These are phyloP conservation scores for Phytophthora tentaculata DNA, from an alignment of 352 stramenopile genomes.

Conservation along the genomic window DNA sequence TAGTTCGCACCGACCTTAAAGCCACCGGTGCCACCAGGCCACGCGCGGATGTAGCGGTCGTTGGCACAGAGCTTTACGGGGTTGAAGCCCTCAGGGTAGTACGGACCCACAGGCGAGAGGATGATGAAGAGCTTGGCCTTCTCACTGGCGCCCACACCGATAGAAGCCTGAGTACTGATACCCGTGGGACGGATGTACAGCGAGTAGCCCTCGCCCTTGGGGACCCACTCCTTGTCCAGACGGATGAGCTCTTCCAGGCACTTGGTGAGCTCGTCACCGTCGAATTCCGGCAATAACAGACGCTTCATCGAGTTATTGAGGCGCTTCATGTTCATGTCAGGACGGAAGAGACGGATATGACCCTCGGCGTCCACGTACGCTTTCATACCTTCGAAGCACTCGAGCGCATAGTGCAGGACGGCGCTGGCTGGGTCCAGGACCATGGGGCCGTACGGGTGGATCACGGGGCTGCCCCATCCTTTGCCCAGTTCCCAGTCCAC, in stretches of 20 bases:
- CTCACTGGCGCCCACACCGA: constrained; percentile 90
- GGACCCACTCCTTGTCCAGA: constrained; percentile 94
- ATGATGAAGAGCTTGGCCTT: constrained; percentile 96
- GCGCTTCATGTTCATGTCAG: constrained; percentile 97
- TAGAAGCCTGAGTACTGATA: constrained; percentile 92
- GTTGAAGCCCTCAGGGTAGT: constrained; percentile 96
- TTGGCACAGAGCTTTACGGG: constrained; percentile 92
- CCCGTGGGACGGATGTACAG: constrained; percentile 96
- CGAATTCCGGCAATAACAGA: constrained; percentile 91
- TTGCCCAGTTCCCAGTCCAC: constrained; percentile 89
- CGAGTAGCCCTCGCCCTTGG: constrained; percentile 95
- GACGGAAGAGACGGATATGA: constrained; percentile 94
- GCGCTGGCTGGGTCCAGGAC: constrained; percentile 91
- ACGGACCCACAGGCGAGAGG: constrained; percentile 96
- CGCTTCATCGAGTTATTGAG: constrained; percentile 94
- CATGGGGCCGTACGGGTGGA: constrained; percentile 93
- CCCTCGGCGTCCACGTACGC: constrained; percentile 90
- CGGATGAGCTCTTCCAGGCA: constrained; percentile 89
- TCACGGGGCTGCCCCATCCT: constrained; percentile 90
- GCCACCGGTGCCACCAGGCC: constrained; percentile 94
- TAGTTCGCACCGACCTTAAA: constrained; percentile 96
- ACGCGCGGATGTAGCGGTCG: constrained; percentile 94
- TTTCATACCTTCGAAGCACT: constrained; percentile 98
- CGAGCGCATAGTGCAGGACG: constrained; percentile 95
- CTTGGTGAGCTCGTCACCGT: constrained; percentile 90